These are phyloP conservation scores for Austropuccinia psidii DNA, from an alignment of 1,284 basidiomycete species.

Conservation along the genomic window DNA sequence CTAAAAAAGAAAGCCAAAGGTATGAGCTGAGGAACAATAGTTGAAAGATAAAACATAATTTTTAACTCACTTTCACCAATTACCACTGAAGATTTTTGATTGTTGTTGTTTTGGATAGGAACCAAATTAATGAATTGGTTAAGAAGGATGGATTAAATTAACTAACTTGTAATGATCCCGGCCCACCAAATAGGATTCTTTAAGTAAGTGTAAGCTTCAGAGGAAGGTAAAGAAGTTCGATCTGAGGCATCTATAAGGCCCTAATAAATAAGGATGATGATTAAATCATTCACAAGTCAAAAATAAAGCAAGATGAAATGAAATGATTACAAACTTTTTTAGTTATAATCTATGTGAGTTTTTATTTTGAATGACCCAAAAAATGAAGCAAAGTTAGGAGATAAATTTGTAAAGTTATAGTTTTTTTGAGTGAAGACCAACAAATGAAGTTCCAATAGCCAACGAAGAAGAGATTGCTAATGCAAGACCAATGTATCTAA, in stretches of 20 bases:
- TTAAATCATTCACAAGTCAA: neutral
- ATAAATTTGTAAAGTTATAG: too few species aligned
- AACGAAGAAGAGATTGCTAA: conserved; percentile 75
- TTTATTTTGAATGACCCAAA: too few species aligned
- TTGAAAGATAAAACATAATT: neutral
- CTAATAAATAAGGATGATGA: neutral
- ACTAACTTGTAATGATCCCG: conserved; percentile 84
- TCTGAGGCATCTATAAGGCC: conserved; percentile 38
- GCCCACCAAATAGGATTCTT: conserved; percentile 97
- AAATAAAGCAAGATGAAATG: neutral
- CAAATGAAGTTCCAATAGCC: conserved; percentile 58
- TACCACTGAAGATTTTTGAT: conserved; percentile 58
- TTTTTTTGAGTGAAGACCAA: neutral
- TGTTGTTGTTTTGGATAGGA: neutral
- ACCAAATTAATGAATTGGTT: neutral
- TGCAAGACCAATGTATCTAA: conserved; percentile 77
- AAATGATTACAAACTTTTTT: conserved; percentile 64
- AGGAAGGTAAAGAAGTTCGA: conserved; percentile 1
- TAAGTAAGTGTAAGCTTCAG: conserved; percentile 58
- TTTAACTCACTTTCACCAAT: conserved; percentile 67
- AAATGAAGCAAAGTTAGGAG: too few species aligned
- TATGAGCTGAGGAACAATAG: conserved; percentile 3
- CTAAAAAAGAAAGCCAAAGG: conserved; percentile 50
- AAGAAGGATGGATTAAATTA: neutral
- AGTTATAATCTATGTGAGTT: conserved; percentile 84